Base-by-base conservation (phyloP, 2,329 filamentous ascomycete species). In the Fusarium irregulare region DNA sequence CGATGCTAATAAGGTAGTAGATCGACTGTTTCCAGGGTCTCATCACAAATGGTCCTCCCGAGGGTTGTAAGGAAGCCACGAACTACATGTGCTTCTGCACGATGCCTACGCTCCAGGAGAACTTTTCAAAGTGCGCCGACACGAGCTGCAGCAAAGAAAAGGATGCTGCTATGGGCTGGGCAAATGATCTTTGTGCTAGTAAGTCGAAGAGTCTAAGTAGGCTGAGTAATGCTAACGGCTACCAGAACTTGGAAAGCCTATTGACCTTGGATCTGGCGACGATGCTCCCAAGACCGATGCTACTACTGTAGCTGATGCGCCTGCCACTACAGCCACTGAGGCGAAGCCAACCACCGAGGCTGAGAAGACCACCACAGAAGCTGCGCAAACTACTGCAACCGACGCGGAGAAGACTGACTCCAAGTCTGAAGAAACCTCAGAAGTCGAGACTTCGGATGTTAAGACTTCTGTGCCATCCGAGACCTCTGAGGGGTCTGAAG, bases 1-100 rank as follows among this genome's bases (percentile, higher is more conserved):
- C 11, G 11, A 23, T 46, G 1, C 55, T 71, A 6, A 63, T 10
- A 9, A 1, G 3, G n/a, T 21, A 12, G 49, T 11, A 75, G 73
- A 71, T 75, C 45, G 66, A 75, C 71, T 78, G 76, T 61, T 77
- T 78, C 67, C 66, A 72, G 50, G 57, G 56, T 5, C 70, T 77
- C 25, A 68, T 77, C 56, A 73, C 72, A 16, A 76, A 76, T 20
- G 70, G 73, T 34, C 76, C 76, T 40, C 76, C 76, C 1, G 64
- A 71, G 21, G 61, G 60, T 6, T 77, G 76, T 55, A 78, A 73
- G 46, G 76, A 78, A 57, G 66, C 60, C n/a, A 76, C 71, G 28
- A 77, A 76, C 68, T 78, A 78, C 55, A 68, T 75, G 13, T 78
- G 76, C 69, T 77, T 77, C 71, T 77, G 76, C 60, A 76, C 73